Conservation (phyloP, 78 protist species). For the Dictyostelium firmibasis region DNA sequence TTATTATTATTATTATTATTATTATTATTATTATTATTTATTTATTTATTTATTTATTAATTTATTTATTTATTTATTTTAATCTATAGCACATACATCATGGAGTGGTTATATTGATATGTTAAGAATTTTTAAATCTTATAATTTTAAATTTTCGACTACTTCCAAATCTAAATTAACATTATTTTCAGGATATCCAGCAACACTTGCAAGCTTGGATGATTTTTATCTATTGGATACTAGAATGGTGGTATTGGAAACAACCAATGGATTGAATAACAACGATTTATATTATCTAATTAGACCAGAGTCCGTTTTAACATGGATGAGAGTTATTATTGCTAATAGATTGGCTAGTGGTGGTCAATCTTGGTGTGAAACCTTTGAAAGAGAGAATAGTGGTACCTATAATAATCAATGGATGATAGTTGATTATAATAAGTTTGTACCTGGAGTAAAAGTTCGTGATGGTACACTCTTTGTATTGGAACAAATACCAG, state of each 20-base stretch:
- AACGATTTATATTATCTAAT: conserved; percentile 45
- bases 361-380: conserved; percentile 49
- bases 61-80: no score
- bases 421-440: conserved; percentile 83
- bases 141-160: conserved; percentile 3
- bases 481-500: conserved; percentile 93
- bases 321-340: conserved; percentile 83
- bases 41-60: no score
- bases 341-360: conserved; percentile 62
- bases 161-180: conserved; percentile 4
- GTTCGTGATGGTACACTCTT: conserved; percentile 75
- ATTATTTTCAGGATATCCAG: conserved; percentile 22
- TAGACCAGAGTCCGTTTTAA: conserved; percentile 51
- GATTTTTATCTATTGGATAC: conserved; percentile 35
- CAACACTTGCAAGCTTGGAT: conserved; percentile 21
- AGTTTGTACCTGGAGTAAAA: conserved; percentile 77
- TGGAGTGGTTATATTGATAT: conserved; percentile 7
- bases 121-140: conserved; percentile 35
- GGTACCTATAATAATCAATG: conserved; percentile 92
- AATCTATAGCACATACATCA: conserved; percentile 15
- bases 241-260: conserved; percentile 57
- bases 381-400: conserved; percentile 42
- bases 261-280: conserved; percentile 75
- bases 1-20: no score
- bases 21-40: no score